These are phyloP conservation scores for Nitzschia sp. DNA, from an alignment of 108 stramenopile species.

Conservation along the genomic window DNA sequence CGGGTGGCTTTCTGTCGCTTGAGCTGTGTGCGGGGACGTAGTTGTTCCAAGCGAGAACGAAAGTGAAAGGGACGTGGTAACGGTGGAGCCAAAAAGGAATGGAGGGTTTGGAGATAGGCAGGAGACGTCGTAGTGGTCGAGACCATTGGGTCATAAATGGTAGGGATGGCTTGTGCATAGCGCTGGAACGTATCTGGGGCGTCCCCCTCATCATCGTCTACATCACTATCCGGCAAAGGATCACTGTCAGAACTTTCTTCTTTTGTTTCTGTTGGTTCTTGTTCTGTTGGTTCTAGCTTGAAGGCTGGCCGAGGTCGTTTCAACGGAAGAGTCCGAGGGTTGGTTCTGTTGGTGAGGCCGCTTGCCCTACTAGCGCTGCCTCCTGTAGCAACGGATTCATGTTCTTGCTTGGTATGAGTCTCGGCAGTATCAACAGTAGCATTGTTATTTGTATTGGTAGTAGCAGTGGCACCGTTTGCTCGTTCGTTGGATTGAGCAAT, in stretches of 20 bases:
- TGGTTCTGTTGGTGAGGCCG: no score
- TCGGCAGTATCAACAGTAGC: background rate
- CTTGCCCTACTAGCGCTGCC: no score
- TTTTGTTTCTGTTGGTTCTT: background rate
- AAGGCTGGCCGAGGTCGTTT: no score
- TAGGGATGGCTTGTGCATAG: no score
- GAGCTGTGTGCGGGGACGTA: background rate
- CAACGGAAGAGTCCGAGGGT: no score
- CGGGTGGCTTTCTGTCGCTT: background rate
- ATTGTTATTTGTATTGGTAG: no score
- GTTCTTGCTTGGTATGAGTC: background rate
- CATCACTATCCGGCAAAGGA: background rate
- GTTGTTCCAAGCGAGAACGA: background rate
- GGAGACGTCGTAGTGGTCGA: background rate
- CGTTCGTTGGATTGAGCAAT: background rate
- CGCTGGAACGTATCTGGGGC: background rate
- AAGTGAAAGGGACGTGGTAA: slow-evolving; percentile 1
- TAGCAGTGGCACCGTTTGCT: background rate
- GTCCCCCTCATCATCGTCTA: background rate
- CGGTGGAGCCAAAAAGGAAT: background rate
- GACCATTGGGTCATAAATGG: no score
- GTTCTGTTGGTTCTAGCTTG: no score
- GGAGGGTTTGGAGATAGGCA: slow-evolving; percentile 3
- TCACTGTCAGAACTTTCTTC: slow-evolving; percentile 7
- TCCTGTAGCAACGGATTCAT: background rate